Percentiles rank a stretch among this genome's conserved stretches.
Evolutionary conservation across 169 alveolate species (phyloP).

Genomic region (Theileria orientalis): DNA sequence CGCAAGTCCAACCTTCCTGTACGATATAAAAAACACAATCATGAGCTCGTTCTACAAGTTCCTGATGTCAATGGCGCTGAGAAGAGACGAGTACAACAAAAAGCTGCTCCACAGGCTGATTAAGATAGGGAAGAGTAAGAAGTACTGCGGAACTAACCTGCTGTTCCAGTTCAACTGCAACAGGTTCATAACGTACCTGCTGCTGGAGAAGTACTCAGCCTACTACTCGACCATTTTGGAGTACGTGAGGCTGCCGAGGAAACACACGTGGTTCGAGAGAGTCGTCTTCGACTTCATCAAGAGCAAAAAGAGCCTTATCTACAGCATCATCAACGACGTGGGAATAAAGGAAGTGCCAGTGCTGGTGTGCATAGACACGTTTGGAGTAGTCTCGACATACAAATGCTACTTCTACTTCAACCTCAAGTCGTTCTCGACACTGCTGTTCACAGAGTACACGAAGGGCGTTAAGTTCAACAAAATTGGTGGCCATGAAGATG

Average conservation of each 20-base stretch:
- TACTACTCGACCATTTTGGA: conserved; percentile 24
- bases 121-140: conserved; percentile 2
- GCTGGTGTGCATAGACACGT: conserved; percentile 28
- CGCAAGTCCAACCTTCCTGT: conserved; percentile 5
- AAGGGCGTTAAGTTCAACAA: conserved; percentile 9
- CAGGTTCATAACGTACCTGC: conserved; percentile 18
- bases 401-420: conserved; percentile 36
- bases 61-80: conserved; percentile 9
- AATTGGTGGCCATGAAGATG: not conserved
- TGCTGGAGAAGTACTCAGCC: conserved; percentile 11
- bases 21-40: conserved; percentile 5
- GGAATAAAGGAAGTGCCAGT: conserved; percentile 33
- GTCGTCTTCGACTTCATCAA: conserved; percentile 27
- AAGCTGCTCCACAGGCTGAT: conserved; percentile 5
- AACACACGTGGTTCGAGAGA: conserved; percentile 57
- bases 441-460: conserved; percentile 13
- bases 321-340: not conserved
- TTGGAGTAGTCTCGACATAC: conserved; percentile 29
- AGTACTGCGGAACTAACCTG: conserved; percentile 5
- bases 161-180: conserved; percentile 4
- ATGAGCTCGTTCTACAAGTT: conserved; percentile 9
- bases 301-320: conserved; percentile 1
- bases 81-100: not conserved
- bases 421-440: conserved; percentile 36
- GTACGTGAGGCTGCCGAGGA: conserved; percentile 27